Base-by-base conservation (phyloP, 2,329 filamentous ascomycete species). In the Venturiaceae sp. region DNA sequence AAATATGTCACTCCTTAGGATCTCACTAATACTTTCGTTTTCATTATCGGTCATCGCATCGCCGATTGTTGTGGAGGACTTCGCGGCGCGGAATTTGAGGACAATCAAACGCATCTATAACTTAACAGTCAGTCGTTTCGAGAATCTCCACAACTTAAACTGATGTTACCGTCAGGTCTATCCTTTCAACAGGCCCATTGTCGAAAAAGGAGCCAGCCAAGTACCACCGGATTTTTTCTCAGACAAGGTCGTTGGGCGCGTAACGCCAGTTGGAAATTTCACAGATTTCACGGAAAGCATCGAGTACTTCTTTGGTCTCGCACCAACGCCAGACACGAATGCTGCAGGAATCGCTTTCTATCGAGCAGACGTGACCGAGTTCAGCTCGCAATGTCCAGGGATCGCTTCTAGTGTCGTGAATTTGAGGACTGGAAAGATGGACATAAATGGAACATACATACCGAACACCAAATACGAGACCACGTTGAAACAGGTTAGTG, bases 231-330 rank as follows among this genome's bases (percentile, higher is more conserved):
- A 26, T 26, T 68, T 77, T 46, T 76, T 77, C 64, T 65, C 63
- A 59, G 57, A 67, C 6, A 63, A 74, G 16, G 72, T 72, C 7
- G 67, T 64, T 7, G 75, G 75, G 16, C 67, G 74, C 2, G 69
- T 76, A 58, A 67, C 70, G 8, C 74, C 75, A 2, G 64, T 76
- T 11, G 75, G 75, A 60, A 71, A 74, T 47, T 77, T 76, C 62
- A 66, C 64, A 14, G 70, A 70, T 11, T 75, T 75, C 57, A 67
- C 73, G 39, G 70, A 75, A 52, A 73, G 70, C 19, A 72, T 74
- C 57, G 74, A 76, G 64, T 75, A 75, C 63, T 77, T 77, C 63
- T 76, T 76, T 59, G 72, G 72, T 6, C 65, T 77, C 6, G 67
- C 75, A 2, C 72, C 72, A 1, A 53, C 69, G 8, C 44, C 44